Base-by-base conservation (phyloP, 805 yeast genomes). In the Monosporozyma servazzii region DNA sequence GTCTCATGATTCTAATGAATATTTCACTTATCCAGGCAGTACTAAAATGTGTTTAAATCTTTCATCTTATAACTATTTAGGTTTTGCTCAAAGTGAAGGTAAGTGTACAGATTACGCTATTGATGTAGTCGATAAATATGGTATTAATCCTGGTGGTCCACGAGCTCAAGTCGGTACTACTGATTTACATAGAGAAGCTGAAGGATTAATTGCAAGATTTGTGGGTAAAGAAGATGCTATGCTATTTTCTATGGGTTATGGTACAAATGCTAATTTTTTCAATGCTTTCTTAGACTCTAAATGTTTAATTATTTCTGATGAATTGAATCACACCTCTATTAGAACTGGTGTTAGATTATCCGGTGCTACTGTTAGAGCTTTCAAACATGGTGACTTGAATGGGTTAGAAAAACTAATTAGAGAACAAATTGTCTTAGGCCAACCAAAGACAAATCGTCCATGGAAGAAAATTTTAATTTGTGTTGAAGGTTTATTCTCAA, bases 21-120 rank as follows among this genome's bases (percentile, higher is more conserved):
- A 79, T 51, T 88, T 84, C 64, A 75, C 80, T 33, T 87, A 85
- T 63, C 80, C 88, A 39, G 96, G 97, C 10, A 75, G 82, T 13
- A 77, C 86, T 3, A 78, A 80, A 7, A 84, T 84, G 57, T 88
- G 95, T 65, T 74, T 93, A 56, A 93, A 93, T 65, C 75, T 93
- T 51, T 82, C 95, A 2, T 84, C 96, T 2, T 93, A 93, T 71
- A 93, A 93, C 69, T 93, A 93, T 68, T 76, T 93, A 54, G 99
- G 99, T 1, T 93, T 93, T 71, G 99, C 96, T 21, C 98, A 93
- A 71, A 84, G 95, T 49, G 84, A 81, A 56, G 99, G 99, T 54
- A 76, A 75, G 50, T 93, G 99, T 70, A 88, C 97, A 2, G 89
- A 84, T 54, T 76, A 76, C 48, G 85, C 96, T 8, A 73, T 86